These are phyloP conservation scores for Thymus quinquecostatus DNA, from an alignment of 257 asterid species.

Conservation along the genomic window DNA sequence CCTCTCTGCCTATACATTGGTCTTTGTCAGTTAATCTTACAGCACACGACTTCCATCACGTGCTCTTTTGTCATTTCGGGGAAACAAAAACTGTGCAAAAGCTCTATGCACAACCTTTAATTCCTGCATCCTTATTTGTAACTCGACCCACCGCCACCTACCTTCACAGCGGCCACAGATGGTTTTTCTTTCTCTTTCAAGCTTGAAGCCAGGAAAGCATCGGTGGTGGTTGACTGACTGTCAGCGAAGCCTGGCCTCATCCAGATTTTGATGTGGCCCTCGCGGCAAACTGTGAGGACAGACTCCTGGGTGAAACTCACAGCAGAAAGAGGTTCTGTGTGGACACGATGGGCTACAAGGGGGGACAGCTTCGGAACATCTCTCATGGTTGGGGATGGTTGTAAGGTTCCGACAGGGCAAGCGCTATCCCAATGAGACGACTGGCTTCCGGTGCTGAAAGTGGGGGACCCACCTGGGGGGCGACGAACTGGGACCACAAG, in stretches of 20 bases:
- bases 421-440: conserved; percentile 94
- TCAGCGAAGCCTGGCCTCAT: conserved; percentile 75
- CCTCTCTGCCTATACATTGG: conserved; percentile 63
- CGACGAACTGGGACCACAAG: conserved; percentile 98
- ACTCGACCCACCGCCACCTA: conserved; percentile 41
- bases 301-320: conserved; percentile 84
- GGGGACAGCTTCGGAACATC: conserved; percentile 93
- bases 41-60: conserved; percentile 40
- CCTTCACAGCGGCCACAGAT: conserved; percentile 48
- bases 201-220: conserved; percentile 51
- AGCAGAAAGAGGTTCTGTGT: conserved; percentile 96
- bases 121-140: conserved; percentile 53
- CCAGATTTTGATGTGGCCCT: conserved; percentile 96
- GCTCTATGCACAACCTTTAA: conserved; percentile 31
- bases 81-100: conserved; percentile 35
- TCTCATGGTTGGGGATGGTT: conserved; percentile 89
- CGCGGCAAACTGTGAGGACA: conserved; percentile 79
- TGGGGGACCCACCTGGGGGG: conserved; percentile 91
- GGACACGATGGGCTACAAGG: conserved; percentile 83
- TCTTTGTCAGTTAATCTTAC: conserved; percentile 55
- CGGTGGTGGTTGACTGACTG: conserved; percentile 62
- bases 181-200: conserved; percentile 75
- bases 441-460: conserved; percentile 86
- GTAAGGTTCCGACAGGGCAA: conserved; percentile 74
- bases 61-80: conserved; percentile 34